Evolutionary conservation across 495 filamentous ascomycete species (phyloP), one percentile per base, ranked within the genome.

Genomic region (Margaritispora aquatica): DNA sequence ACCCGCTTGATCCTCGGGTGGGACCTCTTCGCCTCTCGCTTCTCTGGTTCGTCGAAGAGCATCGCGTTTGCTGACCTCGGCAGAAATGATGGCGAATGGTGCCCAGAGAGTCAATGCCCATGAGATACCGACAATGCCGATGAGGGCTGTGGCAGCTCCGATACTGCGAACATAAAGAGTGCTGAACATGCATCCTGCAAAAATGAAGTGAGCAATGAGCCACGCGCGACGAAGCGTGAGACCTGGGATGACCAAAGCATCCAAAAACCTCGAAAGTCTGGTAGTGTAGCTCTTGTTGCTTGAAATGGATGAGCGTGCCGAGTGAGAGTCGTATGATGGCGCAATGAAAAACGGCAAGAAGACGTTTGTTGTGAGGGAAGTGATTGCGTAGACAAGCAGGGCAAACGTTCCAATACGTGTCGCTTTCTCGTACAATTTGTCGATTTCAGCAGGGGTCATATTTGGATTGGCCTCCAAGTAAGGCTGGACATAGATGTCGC

Each of bases 31-130:
- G 24, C 66, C 73, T 31, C 54, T 46, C 20, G 26, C 26, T 1
- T 58, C 60, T 27, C 56, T 51, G 20, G 78, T 71, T 21, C 88
- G 85, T 51, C 84, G 78, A 21, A 87, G 74, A 50, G 85, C 81
- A 66, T 96, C 88, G 27, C 89, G 84, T 54, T 85, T 86, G 51
- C 84, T 83, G 44, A 96, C 89, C 72, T 96, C 92, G 31, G 88
- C 86, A 51, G 86, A 87, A 66, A 96, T 96, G 62, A 96, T 85
- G 34, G 92, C 91, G 76, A 92, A 96, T 0, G 92, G 92, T 0
- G 89, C 92, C 92, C 92, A 96, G 27, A 92, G 78, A 20, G 90
- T 89, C 52, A 96, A 73, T 22, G 92, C 90, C 92, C 92, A 96
- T 13, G 86, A 88, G 56, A 96, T 84, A 19, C 92, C 92, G 59